These are phyloP conservation scores for Waltiozyma sp. DNA, from an alignment of 1,139 yeast genomes.

Conservation along the genomic window DNA sequence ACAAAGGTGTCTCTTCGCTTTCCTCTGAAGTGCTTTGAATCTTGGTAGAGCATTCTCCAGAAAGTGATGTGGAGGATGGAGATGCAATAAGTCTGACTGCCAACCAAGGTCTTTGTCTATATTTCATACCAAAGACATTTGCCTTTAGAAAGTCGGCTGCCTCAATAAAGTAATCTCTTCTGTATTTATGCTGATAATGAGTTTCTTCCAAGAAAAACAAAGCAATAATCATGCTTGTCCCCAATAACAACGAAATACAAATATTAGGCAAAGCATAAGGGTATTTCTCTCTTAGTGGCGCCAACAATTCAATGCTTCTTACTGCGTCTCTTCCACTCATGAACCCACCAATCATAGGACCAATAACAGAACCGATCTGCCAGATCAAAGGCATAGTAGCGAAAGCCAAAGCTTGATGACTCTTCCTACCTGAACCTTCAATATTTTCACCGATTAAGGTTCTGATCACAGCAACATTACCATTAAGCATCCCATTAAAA, in stretches of 20 bases:
- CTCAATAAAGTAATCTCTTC: slow-evolving; percentile 40
- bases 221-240: slow-evolving; percentile 18
- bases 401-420: slow-evolving; percentile 53
- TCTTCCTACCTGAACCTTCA: slow-evolving; percentile 31
- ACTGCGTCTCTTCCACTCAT: slow-evolving; percentile 24
- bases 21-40: too few species aligned
- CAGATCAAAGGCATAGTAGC: slow-evolving; percentile 48
- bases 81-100: not conserved
- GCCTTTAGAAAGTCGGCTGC: slow-evolving; percentile 37
- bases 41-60: too few species aligned
- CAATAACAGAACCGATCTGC: slow-evolving; percentile 48
- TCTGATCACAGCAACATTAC: slow-evolving; percentile 50
- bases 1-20: slow-evolving; percentile 1
- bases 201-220: slow-evolving; percentile 54
- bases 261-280: slow-evolving; percentile 57
- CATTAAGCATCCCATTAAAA: slow-evolving; percentile 46
- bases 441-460: slow-evolving; percentile 47
- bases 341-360: slow-evolving; percentile 46
- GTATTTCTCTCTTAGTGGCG: slow-evolving; percentile 26
- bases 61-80: too few species aligned
- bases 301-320: slow-evolving; percentile 12
- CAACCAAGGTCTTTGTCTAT: slow-evolving; percentile 28
- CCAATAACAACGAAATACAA: slow-evolving; percentile 35
- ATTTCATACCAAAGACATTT: slow-evolving; percentile 24
- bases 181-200: slow-evolving; percentile 31